Base-by-base conservation (phyloP, 2,329 filamentous ascomycete genomes). In the Monosporascus sp. region DNA sequence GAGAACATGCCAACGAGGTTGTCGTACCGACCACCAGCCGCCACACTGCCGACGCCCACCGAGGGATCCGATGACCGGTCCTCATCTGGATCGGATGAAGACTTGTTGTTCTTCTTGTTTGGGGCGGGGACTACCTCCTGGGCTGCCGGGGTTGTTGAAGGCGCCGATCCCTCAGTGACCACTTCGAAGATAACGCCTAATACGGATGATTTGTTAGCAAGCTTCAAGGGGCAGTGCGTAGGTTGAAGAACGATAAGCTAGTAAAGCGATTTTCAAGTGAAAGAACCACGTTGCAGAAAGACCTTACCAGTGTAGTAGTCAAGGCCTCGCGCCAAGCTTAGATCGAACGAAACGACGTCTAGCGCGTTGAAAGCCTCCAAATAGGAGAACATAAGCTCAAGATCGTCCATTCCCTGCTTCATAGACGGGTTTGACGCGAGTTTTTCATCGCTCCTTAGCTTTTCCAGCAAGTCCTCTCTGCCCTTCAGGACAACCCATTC, bases 1-100 rank as follows among this genome's bases (percentile, higher is more conserved):
- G 80, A 82, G 72, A 91, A 91, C 86, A 91, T 90, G 70, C 84
- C 85, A 11, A 91, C 88, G 3, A 91, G 76, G 63, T 88, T 84
- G 69, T 91, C 88, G 69, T 91, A 91, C 51, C 88, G 82, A 45
- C 88, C 88, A 65, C 88, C 88, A 14, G 87, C 88, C 38, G 87
- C 88, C 26, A 91, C 82, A 65, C 85, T 89, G 45, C 88, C 88
- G 8, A 91, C 85, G 49, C 87, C 87, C 38, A 90, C 76, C 19
- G 81, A 83, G 5, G 86, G 86, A 67, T 90, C 87, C 52, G 85
- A 81, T 14, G 84, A 88, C 14, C 85, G 76, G 67, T 90, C 86
- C 54, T 75, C 73, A 49, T 74, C 71, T 58, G 78, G 73, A 45
- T 72, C 64, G 56, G 73, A 72, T 54, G 74, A 70, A 52, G 71